A percentile compares a stretch with the other conserved stretches of the same genome.
These are phyloP conservation scores for Periconia sp. DNA, from an alignment of 2,329 filamentous ascomycete species.

Conservation along the genomic window DNA sequence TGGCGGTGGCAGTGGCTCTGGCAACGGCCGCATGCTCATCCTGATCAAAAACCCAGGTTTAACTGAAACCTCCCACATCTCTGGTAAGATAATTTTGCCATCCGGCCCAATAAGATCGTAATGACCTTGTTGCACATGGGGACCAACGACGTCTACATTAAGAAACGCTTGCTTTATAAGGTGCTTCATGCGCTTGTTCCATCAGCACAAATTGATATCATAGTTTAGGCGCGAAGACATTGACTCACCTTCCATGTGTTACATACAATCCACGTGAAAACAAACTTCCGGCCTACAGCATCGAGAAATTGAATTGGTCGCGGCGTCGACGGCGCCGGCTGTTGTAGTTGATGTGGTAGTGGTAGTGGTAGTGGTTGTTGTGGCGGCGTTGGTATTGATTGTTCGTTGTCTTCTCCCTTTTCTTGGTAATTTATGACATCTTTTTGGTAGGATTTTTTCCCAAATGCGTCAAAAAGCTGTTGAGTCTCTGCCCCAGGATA, in stretches of 20 bases:
- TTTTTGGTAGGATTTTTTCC: too few relatives aligned
- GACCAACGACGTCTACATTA: conserved; percentile 46
- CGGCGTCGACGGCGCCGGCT: too few relatives aligned
- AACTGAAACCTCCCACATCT: conserved; percentile 49
- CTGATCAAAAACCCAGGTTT: conserved; percentile 49
- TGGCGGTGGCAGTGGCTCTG: conserved; percentile 23
- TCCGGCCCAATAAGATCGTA: conserved; percentile 51
- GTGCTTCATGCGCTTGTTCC: conserved; percentile 59
- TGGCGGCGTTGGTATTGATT: too few relatives aligned
- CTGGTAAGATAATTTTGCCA: conserved; percentile 49
- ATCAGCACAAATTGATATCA: conserved; percentile 35
- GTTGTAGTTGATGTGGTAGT: too few relatives aligned
- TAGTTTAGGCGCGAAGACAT: conserved; percentile 47
- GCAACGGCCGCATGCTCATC: conserved; percentile 51
- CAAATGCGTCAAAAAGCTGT: too few relatives aligned
- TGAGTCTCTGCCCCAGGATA: too few relatives aligned
- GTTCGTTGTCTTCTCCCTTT: too few relatives aligned
- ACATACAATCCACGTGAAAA: conserved; percentile 16
- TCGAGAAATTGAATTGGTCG: conserved; percentile 23
- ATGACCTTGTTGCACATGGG: conserved; percentile 48
- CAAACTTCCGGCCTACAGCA: conserved; percentile 19
- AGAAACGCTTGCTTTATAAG: conserved; percentile 51
- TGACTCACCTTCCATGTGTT: conserved; percentile 56
- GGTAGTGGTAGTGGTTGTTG: too few relatives aligned
- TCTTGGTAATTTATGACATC: too few relatives aligned